A percentile compares a stretch with the other conserved stretches of the same genome.
These are phyloP conservation scores for Aureobasidium uvarum DNA, from an alignment of 2,329 filamentous ascomycete species.

Conservation along the genomic window DNA sequence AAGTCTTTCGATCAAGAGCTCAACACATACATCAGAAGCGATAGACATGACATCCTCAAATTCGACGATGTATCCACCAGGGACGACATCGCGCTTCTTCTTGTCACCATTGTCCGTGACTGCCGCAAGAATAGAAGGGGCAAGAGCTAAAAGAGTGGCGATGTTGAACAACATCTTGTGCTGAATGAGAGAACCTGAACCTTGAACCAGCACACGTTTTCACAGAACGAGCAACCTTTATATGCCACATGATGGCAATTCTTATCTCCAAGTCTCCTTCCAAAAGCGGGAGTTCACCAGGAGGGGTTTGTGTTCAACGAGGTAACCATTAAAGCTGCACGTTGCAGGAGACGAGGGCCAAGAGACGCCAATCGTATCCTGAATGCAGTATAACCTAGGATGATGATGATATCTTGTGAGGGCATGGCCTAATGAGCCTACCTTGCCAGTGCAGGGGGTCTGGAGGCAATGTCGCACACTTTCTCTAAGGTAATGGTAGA, in stretches of 20 bases:
- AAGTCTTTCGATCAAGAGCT: background rate
- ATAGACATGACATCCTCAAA: slow-evolving; percentile 28
- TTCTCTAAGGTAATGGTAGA: slow-evolving; percentile 8
- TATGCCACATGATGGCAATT: background rate
- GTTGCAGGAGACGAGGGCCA: slow-evolving; percentile 24
- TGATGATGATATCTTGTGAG: slow-evolving; percentile 10
- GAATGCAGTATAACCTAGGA: slow-evolving; percentile 7
- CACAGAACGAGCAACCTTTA: background rate
- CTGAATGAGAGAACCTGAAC: background rate
- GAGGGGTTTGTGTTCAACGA: slow-evolving; percentile 23
- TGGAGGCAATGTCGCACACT: slow-evolving; percentile 3
- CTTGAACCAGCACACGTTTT: background rate
- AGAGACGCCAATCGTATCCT: slow-evolving; percentile 20
- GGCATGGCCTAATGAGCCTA: slow-evolving; percentile 12
- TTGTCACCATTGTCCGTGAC: slow-evolving; percentile 4
- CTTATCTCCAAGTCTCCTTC: slow-evolving; percentile 25
- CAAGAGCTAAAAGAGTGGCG: slow-evolving; percentile 25
- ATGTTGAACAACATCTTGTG: slow-evolving; percentile 19
- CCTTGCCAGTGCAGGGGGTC: background rate
- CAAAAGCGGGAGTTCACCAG: slow-evolving; percentile 12
- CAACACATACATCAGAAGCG: slow-evolving; percentile 15
- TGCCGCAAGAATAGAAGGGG: slow-evolving; percentile 22
- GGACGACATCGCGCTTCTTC: slow-evolving; percentile 25
- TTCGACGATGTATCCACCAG: slow-evolving; percentile 32
- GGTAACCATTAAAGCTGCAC: slow-evolving; percentile 21